These are phyloP conservation scores for Eragrostis tef DNA, from an alignment of 202 grass and related monocot species.

Conservation along the genomic window DNA sequence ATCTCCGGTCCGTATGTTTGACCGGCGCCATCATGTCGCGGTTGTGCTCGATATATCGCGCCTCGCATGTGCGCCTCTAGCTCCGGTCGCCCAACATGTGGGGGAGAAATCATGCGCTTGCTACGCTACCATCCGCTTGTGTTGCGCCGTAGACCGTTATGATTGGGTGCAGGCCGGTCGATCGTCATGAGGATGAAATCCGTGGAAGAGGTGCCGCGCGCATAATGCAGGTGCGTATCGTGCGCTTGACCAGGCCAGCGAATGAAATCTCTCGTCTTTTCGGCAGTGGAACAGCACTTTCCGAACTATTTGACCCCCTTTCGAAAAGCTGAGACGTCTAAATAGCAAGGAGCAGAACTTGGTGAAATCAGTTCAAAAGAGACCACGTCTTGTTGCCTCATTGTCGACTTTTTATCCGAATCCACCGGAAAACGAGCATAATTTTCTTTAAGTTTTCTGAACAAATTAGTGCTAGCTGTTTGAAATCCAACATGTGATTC, in stretches of 20 bases:
- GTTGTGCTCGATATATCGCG: background rate
- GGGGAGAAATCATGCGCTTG: background rate
- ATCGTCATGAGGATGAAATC: background rate
- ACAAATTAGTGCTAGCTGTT: background rate
- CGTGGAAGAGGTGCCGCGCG: background rate
- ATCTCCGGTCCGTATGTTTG: slow-evolving; percentile 22
- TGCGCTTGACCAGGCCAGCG: background rate
- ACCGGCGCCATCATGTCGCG: slow-evolving; percentile 25
- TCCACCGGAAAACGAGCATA: background rate
- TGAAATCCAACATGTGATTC: no score
- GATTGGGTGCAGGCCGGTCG: background rate
- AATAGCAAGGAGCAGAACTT: no score
- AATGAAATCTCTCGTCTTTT: background rate
- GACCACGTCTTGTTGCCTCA: background rate
- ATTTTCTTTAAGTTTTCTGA: background rate
- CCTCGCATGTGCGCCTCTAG: slow-evolving; percentile 20
- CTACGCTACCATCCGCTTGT: background rate
- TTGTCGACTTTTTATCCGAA: background rate
- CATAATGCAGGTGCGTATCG: slow-evolving; percentile 11
- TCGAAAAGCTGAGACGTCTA: background rate
- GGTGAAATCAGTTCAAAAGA: background rate
- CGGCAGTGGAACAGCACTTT: background rate
- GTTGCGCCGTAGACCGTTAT: slow-evolving; percentile 12
- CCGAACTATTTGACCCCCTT: slow-evolving; percentile 25
- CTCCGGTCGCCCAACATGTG: slow-evolving; percentile 43